Base-by-base conservation (phyloP, 1,139 yeast species). In the Hemisphaericaspora xylanilytica region DNA sequence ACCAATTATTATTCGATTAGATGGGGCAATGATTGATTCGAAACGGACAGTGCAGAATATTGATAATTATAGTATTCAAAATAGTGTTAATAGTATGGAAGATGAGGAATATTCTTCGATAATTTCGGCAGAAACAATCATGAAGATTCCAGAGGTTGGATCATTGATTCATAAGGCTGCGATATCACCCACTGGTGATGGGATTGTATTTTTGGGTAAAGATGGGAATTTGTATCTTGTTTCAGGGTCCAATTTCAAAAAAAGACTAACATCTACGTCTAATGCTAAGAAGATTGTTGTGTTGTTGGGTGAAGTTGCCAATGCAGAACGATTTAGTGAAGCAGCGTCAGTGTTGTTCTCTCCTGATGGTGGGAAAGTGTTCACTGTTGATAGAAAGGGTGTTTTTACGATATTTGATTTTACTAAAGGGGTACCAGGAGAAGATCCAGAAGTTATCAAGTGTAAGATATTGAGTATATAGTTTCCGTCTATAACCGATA, bases 151-250 rank as follows among this genome's bases (percentile, higher is more conserved):
- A 39, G 95, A 89, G 51, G 76, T 88, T n/a, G 97, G 97, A 0
- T 77, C 86, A 1, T 68, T 78, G 7, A 84, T 88, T 40, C 95
- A 89, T 58, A 69, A 73, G 36, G 76, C 84, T 38, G 81, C 84
- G 6, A 70, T 86, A 1, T 85, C 95, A 10, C 96, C 97, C 1
- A 68, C 96, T 16, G 90, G 92, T 14, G 95, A 88, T 56, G 84
- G 95, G 0, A 71, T 88, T 24, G 95, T 90, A 1, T 83, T 85
- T 49, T 62, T 88, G 26, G 92, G 85, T 55, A 78, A 85, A 46
- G 81, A 80, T 39, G 97, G 97, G 0, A 67, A 78, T 3, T 80
- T 88, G 0, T 86, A 76, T 50, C 70, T 89, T 36, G 78, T 87
- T 56, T 71, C 81, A 10, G 75, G 85, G 1, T 85, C 90, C 0